Evolutionary conservation across 2,329 filamentous ascomycete species (phyloP), one percentile per base, ranked within the genome.

Genomic region (Pseudogymnoascus sp.): DNA sequence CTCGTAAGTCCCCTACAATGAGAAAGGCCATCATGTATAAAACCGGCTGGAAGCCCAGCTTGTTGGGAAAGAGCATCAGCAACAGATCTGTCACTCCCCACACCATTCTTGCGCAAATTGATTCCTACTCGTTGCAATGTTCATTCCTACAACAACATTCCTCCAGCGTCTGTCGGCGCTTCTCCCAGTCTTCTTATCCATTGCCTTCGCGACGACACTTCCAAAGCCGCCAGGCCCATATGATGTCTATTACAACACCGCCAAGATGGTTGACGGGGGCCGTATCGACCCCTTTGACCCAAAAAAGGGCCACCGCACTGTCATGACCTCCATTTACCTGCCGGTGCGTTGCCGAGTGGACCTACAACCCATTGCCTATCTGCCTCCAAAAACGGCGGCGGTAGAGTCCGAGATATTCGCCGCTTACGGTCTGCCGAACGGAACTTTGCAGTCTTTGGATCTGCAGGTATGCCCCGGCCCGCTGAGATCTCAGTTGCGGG

Each of bases 241-340:
- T 58, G 65, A 63, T 57, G 66, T 66, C 11, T 63, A 60, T 11
- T 59, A 68, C 18, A 36, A 35, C 18, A 66, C 36, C 4, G 50
- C 41, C 1, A 36, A 65, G 28, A 59, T 69, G 4, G 62, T 54
- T 14, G 71, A 73, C 47, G 22, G 57, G 7, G 60, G 36, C 37
- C 69, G 71, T 16, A 57, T 63, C 47, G 69, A 72, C 57, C 71
- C 69, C 7, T 72, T 65, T 41, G 62, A 67, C 18, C 67, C 67
- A 5, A 68, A 63, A 8, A 58, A 60, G 4, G 35, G 41, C 2
- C 58, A 63, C 1, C 67, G 71, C 14, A 20, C 63, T 37, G 39
- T 73, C 20, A 71, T 73, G 70, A 61, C 69, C 28, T 71, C 71
- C 4, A 63, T 68, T 20, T 72, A 71, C 35, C 61, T 63, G 4